A percentile compares a stretch with the other conserved stretches of the same genome.
phyloP scores from a whole-genome alignment of 1,284 basidiomycete species.

The Fistulina hepatica region DNA sequence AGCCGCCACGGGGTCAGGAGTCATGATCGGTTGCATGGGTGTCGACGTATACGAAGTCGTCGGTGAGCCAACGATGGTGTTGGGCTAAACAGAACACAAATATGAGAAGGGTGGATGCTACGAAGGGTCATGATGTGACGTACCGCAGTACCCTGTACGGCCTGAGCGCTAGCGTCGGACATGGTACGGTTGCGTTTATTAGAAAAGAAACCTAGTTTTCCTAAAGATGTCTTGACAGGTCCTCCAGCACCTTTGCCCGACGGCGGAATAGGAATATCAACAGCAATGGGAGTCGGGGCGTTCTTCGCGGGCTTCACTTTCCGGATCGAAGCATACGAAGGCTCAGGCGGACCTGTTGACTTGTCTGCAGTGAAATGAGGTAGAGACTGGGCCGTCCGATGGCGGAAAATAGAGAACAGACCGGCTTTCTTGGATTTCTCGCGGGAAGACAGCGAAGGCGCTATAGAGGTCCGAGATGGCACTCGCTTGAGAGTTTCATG shows the following conservation, averaged over 20 bases:
- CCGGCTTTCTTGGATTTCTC: no score
- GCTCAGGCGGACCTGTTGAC: background rate
- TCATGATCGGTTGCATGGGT: slow-evolving; percentile 43
- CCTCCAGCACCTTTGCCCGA: background rate
- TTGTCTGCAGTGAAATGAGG: background rate
- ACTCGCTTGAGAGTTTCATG: no score
- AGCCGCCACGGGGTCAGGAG: slow-evolving; percentile 51
- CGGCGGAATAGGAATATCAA: background rate
- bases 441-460: no score
- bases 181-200: slow-evolving; percentile 53
- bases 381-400: no score
- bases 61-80: slow-evolving; percentile 61
- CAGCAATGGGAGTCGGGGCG: background rate
- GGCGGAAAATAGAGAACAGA: no score
- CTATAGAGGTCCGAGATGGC: no score
- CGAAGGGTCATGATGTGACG: slow-evolving; percentile 20
- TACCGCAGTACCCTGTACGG: slow-evolving; percentile 65
- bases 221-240: background rate
- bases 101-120: slow-evolving; percentile 11
- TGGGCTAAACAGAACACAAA: slow-evolving; percentile 31
- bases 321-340: background rate
- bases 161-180: slow-evolving; percentile 65
- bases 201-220: slow-evolving; percentile 26
- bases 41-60: slow-evolving; percentile 58
- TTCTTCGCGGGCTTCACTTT: background rate